These are phyloP conservation scores for Samsoniella hepiali DNA, from an alignment of 2,329 filamentous ascomycete genomes.

Conservation along the genomic window DNA sequence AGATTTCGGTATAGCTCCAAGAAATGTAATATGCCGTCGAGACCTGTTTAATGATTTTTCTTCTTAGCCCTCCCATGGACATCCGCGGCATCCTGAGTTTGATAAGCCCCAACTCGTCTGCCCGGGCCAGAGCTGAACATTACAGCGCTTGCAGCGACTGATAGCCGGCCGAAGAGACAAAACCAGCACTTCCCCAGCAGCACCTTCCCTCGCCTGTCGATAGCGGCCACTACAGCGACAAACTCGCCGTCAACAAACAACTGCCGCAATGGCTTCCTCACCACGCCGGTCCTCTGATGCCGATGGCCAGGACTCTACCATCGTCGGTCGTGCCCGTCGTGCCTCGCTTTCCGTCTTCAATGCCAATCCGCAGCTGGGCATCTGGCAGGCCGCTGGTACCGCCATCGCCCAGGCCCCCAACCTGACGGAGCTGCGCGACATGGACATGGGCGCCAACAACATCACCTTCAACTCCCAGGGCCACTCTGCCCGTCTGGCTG, in stretches of 20 bases:
- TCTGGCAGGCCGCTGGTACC: conserved; percentile 31
- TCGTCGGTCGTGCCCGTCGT: conserved; percentile 26
- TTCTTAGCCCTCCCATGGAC: too few species aligned
- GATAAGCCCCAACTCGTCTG: too few species aligned
- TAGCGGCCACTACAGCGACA: not conserved
- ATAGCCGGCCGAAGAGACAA: too few species aligned
- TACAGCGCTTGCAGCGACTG: too few species aligned
- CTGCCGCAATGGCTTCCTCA: conserved; percentile 4
- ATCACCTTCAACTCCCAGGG: conserved; percentile 30
- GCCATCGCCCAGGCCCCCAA: conserved; percentile 31
- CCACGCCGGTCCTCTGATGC: conserved; percentile 3
- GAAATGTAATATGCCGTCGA: too few species aligned
- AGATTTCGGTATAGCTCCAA: not conserved
- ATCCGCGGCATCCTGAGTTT: too few species aligned
- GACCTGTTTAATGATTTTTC: not conserved
- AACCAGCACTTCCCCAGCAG: not conserved
- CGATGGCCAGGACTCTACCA: conserved; percentile 16
- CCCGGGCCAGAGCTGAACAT: too few species aligned
- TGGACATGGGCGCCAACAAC: conserved; percentile 27
- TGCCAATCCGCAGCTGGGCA: conserved; percentile 29
- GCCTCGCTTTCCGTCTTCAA: conserved; percentile 29
- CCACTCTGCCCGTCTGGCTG: conserved; percentile 29
- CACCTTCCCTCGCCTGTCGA: not conserved
- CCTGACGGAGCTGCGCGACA: conserved; percentile 29
- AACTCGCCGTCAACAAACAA: not conserved